Conservation (phyloP, 306 rosid species). For the Argentina anserina region DNA sequence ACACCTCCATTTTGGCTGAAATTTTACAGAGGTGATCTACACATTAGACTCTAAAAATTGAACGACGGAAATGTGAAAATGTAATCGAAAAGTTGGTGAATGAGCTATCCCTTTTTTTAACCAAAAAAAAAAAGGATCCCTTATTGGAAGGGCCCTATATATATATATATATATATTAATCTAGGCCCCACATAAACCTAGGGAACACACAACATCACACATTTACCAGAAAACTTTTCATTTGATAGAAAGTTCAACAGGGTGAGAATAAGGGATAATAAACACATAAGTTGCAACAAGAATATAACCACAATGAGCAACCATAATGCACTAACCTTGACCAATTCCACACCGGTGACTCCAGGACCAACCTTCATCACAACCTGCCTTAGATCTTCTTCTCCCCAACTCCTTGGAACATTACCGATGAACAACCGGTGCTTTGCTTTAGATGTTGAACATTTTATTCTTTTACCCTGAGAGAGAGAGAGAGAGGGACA, state of each 20-base stretch:
- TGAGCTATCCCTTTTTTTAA: no score
- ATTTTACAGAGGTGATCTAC: no score
- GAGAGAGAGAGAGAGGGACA: slow-evolving; percentile 24
- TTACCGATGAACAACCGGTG: slow-evolving; percentile 94
- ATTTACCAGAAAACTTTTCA: neutral
- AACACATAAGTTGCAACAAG: slow-evolving; percentile 4
- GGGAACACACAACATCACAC: neutral
- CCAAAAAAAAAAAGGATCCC: no score
- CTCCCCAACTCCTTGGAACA: slow-evolving; percentile 91
- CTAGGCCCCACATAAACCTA: neutral
- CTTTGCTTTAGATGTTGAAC: slow-evolving; percentile 92
- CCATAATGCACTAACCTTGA: slow-evolving; percentile 53
- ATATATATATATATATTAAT: neutral
- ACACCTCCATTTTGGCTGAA: no score
- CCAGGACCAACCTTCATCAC: slow-evolving; percentile 83
- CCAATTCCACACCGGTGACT: slow-evolving; percentile 75
- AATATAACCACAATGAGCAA: slow-evolving; percentile 5
- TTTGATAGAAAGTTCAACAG: slow-evolving; percentile 1
- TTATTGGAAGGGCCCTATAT: no score
- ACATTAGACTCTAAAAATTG: no score
- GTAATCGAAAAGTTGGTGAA: no score
- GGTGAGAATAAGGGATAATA: slow-evolving; percentile 3
- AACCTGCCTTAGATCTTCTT: slow-evolving; percentile 73
- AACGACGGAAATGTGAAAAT: no score
- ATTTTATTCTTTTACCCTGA: slow-evolving; percentile 80